Conservation (phyloP, 768 basidiomycete genomes). For the Boletellus ananas region DNA sequence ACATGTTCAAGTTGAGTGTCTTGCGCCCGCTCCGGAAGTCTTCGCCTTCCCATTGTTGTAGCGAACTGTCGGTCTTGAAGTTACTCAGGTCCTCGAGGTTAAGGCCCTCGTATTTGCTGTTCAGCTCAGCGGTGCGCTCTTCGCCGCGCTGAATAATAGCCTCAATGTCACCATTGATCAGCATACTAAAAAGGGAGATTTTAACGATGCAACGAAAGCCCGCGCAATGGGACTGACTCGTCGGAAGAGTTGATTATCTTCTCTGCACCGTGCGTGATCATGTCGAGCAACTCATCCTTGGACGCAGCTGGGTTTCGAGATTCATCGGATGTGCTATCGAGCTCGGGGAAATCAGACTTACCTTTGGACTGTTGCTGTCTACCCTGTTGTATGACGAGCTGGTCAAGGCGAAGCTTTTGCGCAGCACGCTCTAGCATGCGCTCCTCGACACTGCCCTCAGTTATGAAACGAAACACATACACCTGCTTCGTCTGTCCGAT, state of each 20-base stretch:
- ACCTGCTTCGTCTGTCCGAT: constrained; percentile 98
- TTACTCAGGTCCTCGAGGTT: constrained; percentile 94
- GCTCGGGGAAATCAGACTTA: constrained; percentile 25
- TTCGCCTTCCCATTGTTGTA: constrained; percentile 95
- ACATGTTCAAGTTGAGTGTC: constrained; percentile 66
- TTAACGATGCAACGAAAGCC: neutral
- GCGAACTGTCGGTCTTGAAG: constrained; percentile 91
- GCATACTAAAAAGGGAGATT: constrained; percentile 40
- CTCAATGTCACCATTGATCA: constrained; percentile 90
- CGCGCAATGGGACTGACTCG: constrained; percentile 45
- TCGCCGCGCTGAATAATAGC: constrained; percentile 90
- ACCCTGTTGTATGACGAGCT: constrained; percentile 96
- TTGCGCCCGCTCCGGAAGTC: constrained; percentile 81
- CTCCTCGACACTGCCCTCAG: constrained; percentile 94
- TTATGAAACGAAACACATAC: constrained; percentile 95
- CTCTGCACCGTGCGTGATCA: constrained; percentile 98
- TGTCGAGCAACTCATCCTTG: constrained; percentile 95
- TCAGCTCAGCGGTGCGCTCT: constrained; percentile 83
- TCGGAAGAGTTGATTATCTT: constrained; percentile 85
- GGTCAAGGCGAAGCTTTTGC: constrained; percentile 92
- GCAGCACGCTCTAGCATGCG: constrained; percentile 93
- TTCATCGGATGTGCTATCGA: neutral
- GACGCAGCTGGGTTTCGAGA: constrained; percentile 58
- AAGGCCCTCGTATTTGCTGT: constrained; percentile 87
- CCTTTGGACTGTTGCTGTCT: constrained; percentile 79